Base-by-base conservation (phyloP, 106 monocot genomes). In the Acanthochlamys bracteata region DNA sequence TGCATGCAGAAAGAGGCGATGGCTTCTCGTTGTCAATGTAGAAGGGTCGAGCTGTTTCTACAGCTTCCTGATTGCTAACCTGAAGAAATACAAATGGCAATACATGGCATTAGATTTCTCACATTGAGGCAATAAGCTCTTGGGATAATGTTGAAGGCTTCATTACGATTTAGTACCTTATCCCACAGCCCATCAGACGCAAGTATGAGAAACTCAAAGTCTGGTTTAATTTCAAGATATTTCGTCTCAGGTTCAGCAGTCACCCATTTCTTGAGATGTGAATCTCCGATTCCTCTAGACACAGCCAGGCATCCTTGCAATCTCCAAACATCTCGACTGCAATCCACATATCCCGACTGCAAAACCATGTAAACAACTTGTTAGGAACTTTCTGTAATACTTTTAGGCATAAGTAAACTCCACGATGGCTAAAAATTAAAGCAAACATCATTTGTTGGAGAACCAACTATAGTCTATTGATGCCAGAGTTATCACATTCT, bases 151-250 rank as follows among this genome's bases (percentile, higher is more conserved):
- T 33, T 3, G 1, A 33, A 3, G 6, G 33, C 1, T 6, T 49
- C 17, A 1, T 49, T 4, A 55, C 9, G 1, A 22, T 17, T 20
- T 20, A 14, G n/a, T 21, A 73, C 73, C 59, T 79, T 66, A 33
- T 79, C 79, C 96, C 96, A 98, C 7, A 98, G 74, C 0, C 96
- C 96, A 71, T 98, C 91, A 20, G 96, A 98, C 0, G 91, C 96
- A 22, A 98, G 80, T 65, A 98, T 85, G 57, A 98, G 57, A 71
- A 98, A 98, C 69, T 98, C 96, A 55, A 51, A 81, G 39, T 88
- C 74, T 14, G 82, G 78, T 67, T 70, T 51, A 3, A 98, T 78
- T 15, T 15, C 25, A 10, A 91, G 57, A 11, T 63, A 68, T 67
- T 55, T 76, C 0, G 91, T 98, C 65, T 91, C 96, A 0, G 96